Evolutionary conservation across 176 grass and related monocot genomes (phyloP), one percentile per base, ranked within the genome.

Genomic region (Musa itinerans): DNA sequence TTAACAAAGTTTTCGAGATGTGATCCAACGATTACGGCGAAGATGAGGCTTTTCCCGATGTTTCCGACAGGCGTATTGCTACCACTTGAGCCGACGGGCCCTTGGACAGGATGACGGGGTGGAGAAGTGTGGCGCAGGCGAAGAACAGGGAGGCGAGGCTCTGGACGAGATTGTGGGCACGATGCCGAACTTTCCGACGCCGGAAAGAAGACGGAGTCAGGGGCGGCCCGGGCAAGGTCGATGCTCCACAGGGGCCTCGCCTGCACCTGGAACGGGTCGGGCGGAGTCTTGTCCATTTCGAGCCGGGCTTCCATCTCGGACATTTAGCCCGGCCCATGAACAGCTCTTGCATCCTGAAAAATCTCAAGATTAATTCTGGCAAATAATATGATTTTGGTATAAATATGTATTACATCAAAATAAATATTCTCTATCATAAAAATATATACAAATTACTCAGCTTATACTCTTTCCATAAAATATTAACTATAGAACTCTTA

Each of bases 1-100:
- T 0, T 7, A 34, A 34, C 48, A 1, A 69, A 16, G 9, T 19
- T 15, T 17, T 34, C 8, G 2, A 19, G 29, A 48, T 69, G 29
- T 27, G 9, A 12, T 29, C 52, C 43, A 12, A 20, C 3, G 8
- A 70, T 74, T 78, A 98, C 94, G 86, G 90, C 93, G 79, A 93
- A 93, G 77, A 98, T 87, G 76, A 97, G 90, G 52, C 84, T 87
- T 75, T 98, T 98, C 11, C 90, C 94, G 16, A 98, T 98, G 82
- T 89, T 98, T 19, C 94, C 94, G 53, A 90, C 90, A 2, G 94
- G 88, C 90, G 75, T 93, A 93, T 57, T 97, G 94, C n/a, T 97
- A 88, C 70, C 80, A 82, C 69, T 83, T 68, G 27, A 97, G 80
- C 29, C 88, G 78, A 2, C 80, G 79, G 0, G 94, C 88, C 95